Base-by-base conservation (phyloP, 202 grass and related monocot genomes). In the Hordeum pubiflorum region DNA sequence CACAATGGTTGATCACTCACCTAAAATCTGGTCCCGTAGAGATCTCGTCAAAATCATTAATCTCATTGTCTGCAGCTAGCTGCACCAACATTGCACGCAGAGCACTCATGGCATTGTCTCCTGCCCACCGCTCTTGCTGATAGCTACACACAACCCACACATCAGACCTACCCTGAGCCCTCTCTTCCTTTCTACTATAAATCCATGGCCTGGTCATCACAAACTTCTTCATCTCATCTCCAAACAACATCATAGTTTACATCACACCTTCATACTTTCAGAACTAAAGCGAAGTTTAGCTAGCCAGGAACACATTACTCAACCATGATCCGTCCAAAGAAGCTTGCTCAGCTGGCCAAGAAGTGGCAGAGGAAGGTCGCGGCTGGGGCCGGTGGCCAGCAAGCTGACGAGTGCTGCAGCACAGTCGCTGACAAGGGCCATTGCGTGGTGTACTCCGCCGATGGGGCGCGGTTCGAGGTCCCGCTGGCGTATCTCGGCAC, bases 361-460 rank as follows among this genome's bases (percentile, higher is more conserved):
- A 90, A 73, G 50, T 86, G 88, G 88, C 83, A 82, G 77, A 86
- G 72, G 68, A 75, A 79, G n/a, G 76, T 61, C 2, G 68, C 56
- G 0, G 2, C 79, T 22, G 75, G 76, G 18, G 55, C 55, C 0
- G 20, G n/a, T 23, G 55, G 20, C 21, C 7, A 69, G 54, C 62
- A 70, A 39, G 4, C 38, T 2, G 10, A 52, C 14, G 2, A 65
- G 1, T 60, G 18, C 11, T 52, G 54, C 40, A 27, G 69, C n/a
- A 44, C 8, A 7, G 18, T 15, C 7, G 72, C 63, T 0, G 54
- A 52, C 54, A 88, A 38, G 80, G 82, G 79, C 32, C 72, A 76
- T 13, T 65, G 81, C 14, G 17, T 81, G 20, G 34, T 89, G 78
- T 85, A 89, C 74, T 68, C 72, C 2, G 54, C 39, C 14, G 84